Base-by-base conservation (phyloP, 73 alveolate genomes). In the Symbiodinium natans region DNA sequence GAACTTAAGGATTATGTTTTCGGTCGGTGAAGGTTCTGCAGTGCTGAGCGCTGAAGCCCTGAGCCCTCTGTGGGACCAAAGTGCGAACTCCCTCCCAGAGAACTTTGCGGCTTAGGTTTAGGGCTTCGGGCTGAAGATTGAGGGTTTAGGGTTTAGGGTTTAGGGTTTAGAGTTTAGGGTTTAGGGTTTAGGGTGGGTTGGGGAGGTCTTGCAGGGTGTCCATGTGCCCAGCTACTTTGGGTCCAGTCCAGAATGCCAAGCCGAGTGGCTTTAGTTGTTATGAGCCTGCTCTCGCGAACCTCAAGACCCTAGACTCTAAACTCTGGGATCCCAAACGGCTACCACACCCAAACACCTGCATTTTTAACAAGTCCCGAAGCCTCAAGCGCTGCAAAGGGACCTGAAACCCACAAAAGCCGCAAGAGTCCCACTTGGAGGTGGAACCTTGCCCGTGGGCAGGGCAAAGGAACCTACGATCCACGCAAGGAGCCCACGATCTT, bases 391-490 rank as follows among this genome's bases (percentile, higher is more conserved):
- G n/a, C n/a, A n/a, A n/a, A n/a, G n/a, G n/a, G n/a, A n/a, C n/a
- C n/a, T n/a, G n/a, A 46, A 8, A 59, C 77, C 77, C 9, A 19
- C 77, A 63, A 19, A 34, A 27, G 9, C 77, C 17, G 1, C 77
- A 21, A 1, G 77, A 0, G 34, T 23, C 77, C 36, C 7, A 46
- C 59, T 11, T 21, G 25, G 19, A 73, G 84, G 84, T 73, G 84
- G 84, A 73, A 73, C 84, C 84, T 73, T 19, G 84, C 84, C 31
- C 40, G 84, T 5, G 84, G 84, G 43, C 84, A 7, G 41, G 84
- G 84, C 41, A 73, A 73, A 29, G 41, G 84, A 21, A 73, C 84
- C 7, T 73, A 73, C 27, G 84, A 73, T 29, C 41, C 84, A 42
- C 41, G 31, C 21, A 73, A 73, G 27, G 84, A 73, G 84, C 84